Evolutionary conservation across 805 yeast genomes (phyloP), one percentile per base, ranked within the genome.

Genomic region (Tetrapisispora taiwanensis): DNA sequence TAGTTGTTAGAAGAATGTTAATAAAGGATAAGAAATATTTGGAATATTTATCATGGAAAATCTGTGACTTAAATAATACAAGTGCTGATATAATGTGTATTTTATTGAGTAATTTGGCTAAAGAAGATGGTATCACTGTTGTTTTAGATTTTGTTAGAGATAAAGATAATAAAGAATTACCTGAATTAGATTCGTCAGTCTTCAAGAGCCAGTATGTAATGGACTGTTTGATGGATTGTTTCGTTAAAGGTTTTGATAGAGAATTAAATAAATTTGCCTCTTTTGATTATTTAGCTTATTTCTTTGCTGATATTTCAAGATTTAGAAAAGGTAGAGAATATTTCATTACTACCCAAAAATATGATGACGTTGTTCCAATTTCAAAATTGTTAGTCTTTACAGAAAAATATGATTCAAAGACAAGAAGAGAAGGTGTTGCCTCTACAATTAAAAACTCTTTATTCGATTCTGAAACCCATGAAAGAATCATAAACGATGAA

Each of bases 341-440:
- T 63, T 86, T 88, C 55, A 75, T 81, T 37, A 74, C 81, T 2
- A 71, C 73, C 52, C 95, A 84, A 65, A 71, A 59, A 4, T 86
- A 86, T 57, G 95, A 87, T 58, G 69, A 65, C 17, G 81, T 84
- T 17, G 79, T 84, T 15, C 95, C 95, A 30, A 64, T 87, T 19
- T 78, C 88, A n/a, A 86, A 86, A 59, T 64, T 88, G 24, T 69
- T 85, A 47, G 92, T 79, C 0, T 88, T 87, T 65, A 83, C 96
- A 4, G 89, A 85, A 58, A 77, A 79, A 55, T 83, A 79, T 52
- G 89, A 83, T 56, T 72, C 85, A 13, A 78, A 77, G 54, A 76
- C 78, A 22, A 79, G 97, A 67, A 75, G 97, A 65, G 89, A 84
- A 59, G 97, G 95, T 57, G 89, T 86, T 32, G 94, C 95, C 1